A percentile compares a stretch with the other conserved stretches of the same genome.
phyloP scores from a whole-genome alignment of 331 rosid species.

The Cucumis variabilis region DNA sequence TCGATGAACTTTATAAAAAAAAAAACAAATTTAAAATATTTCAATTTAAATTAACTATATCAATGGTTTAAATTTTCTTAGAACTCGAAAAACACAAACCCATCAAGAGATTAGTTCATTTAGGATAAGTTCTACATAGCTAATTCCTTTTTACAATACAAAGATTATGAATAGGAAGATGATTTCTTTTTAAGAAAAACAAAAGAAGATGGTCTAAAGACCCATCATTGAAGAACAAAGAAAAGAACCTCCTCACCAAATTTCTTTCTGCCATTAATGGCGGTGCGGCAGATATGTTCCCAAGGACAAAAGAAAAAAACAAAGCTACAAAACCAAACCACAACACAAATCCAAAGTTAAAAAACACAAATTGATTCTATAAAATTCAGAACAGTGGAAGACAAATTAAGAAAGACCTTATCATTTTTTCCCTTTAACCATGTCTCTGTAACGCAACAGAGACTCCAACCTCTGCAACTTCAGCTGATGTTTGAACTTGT shows the following conservation, averaged over 20 bases:
- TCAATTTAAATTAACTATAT: too few relatives aligned
- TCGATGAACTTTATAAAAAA: too few relatives aligned
- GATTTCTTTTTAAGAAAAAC: too few relatives aligned
- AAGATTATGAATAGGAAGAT: too few relatives aligned
- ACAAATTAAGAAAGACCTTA: background rate
- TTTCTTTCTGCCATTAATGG: slow-evolving; percentile 11
- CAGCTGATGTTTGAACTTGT: slow-evolving; percentile 76
- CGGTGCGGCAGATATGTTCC: background rate
- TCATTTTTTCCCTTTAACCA: slow-evolving; percentile 30
- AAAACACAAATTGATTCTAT: background rate
- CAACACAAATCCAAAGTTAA: background rate
- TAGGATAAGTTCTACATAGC: too few relatives aligned
- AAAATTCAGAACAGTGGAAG: background rate
- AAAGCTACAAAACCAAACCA: background rate
- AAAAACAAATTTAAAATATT: too few relatives aligned
- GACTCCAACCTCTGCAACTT: slow-evolving; percentile 79
- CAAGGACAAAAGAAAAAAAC: background rate
- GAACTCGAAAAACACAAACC: too few relatives aligned
- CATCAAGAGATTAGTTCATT: too few relatives aligned
- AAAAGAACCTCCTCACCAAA: background rate
- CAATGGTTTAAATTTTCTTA: too few relatives aligned
- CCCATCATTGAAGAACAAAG: too few relatives aligned
- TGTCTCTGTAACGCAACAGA: slow-evolving; percentile 51
- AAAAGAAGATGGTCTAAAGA: too few relatives aligned
- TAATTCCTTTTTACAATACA: too few relatives aligned